These are phyloP conservation scores for Pseudogymnoascus sp. DNA, from an alignment of 2,329 filamentous ascomycete genomes.

Conservation along the genomic window DNA sequence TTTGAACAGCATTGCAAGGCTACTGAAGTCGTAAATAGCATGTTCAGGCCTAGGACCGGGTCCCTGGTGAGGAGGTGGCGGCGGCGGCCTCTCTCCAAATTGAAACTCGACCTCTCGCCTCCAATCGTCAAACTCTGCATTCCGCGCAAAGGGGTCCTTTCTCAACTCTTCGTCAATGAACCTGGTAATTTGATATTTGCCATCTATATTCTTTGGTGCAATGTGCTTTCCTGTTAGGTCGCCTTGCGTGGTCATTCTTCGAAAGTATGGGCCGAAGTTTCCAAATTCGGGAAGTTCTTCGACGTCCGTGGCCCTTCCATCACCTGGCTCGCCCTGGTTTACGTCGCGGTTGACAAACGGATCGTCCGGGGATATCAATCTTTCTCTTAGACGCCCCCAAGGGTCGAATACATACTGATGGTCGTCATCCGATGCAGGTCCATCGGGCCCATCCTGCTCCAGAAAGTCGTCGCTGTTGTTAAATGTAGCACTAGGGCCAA, in stretches of 20 bases:
- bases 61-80: neutral
- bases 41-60: neutral
- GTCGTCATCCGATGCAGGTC: neutral
- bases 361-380: neutral
- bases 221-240: neutral
- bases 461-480: neutral
- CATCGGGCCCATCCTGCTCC: neutral
- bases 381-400: neutral
- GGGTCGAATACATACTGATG: neutral
- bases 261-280: neutral
- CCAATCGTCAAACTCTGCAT: neutral
- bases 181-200: neutral
- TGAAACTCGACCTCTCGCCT: conserved; percentile 1
- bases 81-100: neutral
- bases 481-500: neutral
- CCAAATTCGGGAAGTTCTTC: neutral
- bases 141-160: neutral
- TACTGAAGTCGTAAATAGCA: neutral
- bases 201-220: neutral
- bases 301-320: neutral
- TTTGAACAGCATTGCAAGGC: neutral
- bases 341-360: neutral
- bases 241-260: neutral
- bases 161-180: neutral
- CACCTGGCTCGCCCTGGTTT: neutral